Conservation (phyloP, 306 rosid genomes). For the Arachis hypogaea region DNA sequence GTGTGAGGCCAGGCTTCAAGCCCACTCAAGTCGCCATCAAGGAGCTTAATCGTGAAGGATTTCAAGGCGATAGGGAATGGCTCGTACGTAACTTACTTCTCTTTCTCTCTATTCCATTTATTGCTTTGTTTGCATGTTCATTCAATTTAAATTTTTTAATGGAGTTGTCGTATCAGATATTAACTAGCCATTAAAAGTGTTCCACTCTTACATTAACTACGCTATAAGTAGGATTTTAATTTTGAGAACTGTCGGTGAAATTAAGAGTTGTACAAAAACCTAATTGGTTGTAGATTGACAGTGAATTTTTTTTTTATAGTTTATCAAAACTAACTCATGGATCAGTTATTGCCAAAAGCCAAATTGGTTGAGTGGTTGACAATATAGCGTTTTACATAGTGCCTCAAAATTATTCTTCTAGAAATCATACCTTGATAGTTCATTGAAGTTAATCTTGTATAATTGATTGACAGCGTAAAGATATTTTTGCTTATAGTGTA, state of each 20-base stretch:
- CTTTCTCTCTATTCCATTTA: neutral
- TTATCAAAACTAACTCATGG: no score
- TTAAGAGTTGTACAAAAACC: no score
- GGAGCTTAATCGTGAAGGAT: slow-evolving; percentile 95
- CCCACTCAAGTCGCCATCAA: slow-evolving; percentile 80
- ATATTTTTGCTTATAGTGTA: no score
- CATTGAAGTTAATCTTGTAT: no score
- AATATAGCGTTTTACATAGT: no score
- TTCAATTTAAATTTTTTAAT: neutral
- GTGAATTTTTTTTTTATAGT: no score
- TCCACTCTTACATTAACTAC: neutral
- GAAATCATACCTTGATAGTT: no score
- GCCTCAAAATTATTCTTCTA: neutral
- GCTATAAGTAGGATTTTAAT: no score
- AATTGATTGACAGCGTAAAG: neutral
- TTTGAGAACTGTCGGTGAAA: no score
- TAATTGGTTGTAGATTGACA: no score
- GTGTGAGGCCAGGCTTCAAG: slow-evolving; percentile 66
- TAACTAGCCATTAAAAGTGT: neutral
- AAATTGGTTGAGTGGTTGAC: neutral
- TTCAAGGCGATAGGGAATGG: slow-evolving; percentile 99
- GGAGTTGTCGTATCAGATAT: no score
- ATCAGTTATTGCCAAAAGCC: no score
- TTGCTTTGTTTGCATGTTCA: neutral
- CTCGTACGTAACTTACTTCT: slow-evolving; percentile 68